phyloP scores from a whole-genome alignment of 257 asterid species.

The Przewalskia tangutica region DNA sequence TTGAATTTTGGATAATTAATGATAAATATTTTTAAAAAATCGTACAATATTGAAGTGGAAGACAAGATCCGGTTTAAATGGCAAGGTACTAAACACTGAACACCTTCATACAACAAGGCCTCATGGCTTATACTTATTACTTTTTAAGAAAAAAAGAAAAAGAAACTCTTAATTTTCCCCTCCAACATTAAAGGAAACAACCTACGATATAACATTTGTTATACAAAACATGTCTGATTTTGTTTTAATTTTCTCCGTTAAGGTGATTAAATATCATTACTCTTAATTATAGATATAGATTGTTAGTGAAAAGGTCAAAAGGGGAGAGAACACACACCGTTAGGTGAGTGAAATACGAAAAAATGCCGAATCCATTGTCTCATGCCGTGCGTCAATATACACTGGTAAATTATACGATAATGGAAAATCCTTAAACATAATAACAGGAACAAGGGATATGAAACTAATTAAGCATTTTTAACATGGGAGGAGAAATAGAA shows the following conservation, averaged over 20 bases:
- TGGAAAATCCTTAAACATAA: too few species aligned
- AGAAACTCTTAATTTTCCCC: neutral
- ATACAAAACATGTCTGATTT: neutral
- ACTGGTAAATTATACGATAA: too few species aligned
- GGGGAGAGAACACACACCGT: too few species aligned
- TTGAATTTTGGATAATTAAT: neutral
- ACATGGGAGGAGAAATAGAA: too few species aligned
- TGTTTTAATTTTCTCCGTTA: neutral
- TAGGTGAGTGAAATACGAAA: too few species aligned
- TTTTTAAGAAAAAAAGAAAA: neutral
- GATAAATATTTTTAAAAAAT: neutral
- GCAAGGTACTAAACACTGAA: constrained; percentile 10
- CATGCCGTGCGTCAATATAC: too few species aligned
- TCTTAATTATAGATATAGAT: neutral
- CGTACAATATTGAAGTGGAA: neutral
- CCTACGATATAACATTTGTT: neutral
- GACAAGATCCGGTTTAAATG: constrained; percentile 30
- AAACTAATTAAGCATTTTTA: too few species aligned
- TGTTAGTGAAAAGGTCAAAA: too few species aligned
- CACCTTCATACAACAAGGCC: neutral
- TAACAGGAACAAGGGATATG: too few species aligned
- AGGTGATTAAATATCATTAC: neutral
- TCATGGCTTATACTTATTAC: neutral
- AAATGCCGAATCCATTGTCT: too few species aligned
- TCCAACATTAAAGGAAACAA: too few species aligned